Percentiles rank a stretch among this genome's conserved stretches.
Evolutionary conservation across 192 early-diverging fungal species (phyloP).

Genomic region (Coemansia sp.): DNA sequence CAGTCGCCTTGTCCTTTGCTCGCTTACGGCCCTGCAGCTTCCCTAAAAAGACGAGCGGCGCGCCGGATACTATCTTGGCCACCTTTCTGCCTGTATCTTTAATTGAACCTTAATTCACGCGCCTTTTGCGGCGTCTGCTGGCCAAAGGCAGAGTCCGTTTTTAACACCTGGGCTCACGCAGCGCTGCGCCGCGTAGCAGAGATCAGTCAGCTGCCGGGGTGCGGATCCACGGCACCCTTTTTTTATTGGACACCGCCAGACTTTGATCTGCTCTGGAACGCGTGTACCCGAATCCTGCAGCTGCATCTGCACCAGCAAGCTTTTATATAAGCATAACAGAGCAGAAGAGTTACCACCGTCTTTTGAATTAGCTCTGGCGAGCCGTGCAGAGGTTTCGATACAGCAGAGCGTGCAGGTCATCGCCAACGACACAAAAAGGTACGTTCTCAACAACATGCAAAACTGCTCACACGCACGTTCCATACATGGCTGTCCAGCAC

Average conservation of each 20-base stretch:
- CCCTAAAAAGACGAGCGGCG: background rate
- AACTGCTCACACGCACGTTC: slow-evolving; percentile 18
- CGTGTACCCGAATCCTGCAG: slow-evolving; percentile 10
- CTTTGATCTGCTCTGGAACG: slow-evolving; percentile 3
- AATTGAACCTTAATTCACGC: background rate
- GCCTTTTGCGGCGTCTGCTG: background rate
- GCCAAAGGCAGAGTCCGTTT: background rate
- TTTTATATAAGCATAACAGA: slow-evolving; percentile 5
- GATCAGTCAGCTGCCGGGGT: background rate
- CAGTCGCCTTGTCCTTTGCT: background rate
- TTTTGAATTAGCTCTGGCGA: background rate
- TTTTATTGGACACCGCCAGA: slow-evolving; percentile 1
- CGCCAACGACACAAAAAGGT: slow-evolving; percentile 6
- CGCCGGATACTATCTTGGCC: background rate
- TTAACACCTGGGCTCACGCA: background rate
- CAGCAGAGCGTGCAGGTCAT: background rate
- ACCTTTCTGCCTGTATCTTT: background rate
- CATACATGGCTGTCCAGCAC: slow-evolving; percentile 4
- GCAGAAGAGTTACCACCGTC: background rate
- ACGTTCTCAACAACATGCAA: slow-evolving; percentile 10
- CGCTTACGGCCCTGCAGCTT: background rate
- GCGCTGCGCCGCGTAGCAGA: background rate
- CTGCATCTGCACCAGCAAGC: slow-evolving; percentile 1
- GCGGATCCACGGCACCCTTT: background rate
- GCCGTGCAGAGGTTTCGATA: background rate